Evolutionary conservation across 352 stramenopile species (phyloP).

Genomic region (Phytophthora pinifolia): DNA sequence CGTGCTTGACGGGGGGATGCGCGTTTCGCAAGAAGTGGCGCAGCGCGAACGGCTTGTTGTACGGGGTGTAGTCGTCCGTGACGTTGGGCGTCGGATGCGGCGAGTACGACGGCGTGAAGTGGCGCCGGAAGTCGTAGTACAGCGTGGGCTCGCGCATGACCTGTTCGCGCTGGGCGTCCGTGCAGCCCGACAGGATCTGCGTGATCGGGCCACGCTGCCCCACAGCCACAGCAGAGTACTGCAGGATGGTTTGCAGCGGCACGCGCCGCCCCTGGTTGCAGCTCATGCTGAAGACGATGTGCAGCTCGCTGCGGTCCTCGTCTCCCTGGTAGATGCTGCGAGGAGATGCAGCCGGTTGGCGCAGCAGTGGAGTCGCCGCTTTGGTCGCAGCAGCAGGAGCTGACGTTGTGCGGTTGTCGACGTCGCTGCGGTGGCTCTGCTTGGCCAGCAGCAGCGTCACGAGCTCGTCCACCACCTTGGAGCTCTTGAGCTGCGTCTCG

Average conservation of each 20-base stretch:
- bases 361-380: not conserved
- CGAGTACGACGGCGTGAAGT: slow-evolving; percentile 52
- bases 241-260: slow-evolving; percentile 43
- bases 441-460: slow-evolving; percentile 21
- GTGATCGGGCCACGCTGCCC: slow-evolving; percentile 50
- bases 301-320: slow-evolving; percentile 38
- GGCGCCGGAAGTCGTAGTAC: slow-evolving; percentile 55
- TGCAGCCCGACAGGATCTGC: slow-evolving; percentile 51
- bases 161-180: slow-evolving; percentile 25
- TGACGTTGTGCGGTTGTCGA: not conserved
- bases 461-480: slow-evolving; percentile 27
- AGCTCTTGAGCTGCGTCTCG: slow-evolving; percentile 7
- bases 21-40: slow-evolving; percentile 51
- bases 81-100: slow-evolving; percentile 38
- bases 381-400: not conserved
- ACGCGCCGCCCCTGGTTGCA: slow-evolving; percentile 43
- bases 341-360: not conserved
- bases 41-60: slow-evolving; percentile 59
- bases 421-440: slow-evolving; percentile 1
- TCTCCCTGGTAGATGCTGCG: slow-evolving; percentile 28
- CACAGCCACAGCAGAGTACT: slow-evolving; percentile 42
- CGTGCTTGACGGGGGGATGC: slow-evolving; percentile 39
- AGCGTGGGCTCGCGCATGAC: slow-evolving; percentile 41
- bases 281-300: slow-evolving; percentile 60
- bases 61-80: slow-evolving; percentile 48